phyloP scores from a whole-genome alignment of 495 filamentous ascomycete species.

The Thermothielavioides terrestris region DNA sequence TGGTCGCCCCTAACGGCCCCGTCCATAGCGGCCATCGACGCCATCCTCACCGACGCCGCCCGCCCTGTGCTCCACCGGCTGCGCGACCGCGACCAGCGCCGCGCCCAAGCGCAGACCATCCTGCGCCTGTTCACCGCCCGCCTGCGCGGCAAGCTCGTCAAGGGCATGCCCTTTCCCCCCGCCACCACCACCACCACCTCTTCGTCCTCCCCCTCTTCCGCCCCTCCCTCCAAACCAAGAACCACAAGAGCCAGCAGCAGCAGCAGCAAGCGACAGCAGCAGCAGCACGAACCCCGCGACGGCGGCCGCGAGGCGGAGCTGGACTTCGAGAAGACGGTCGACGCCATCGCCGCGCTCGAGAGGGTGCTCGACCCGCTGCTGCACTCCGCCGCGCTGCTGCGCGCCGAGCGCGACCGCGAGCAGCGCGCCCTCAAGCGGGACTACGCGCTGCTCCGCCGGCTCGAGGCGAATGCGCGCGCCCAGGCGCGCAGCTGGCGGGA shows the following conservation, averaged over 20 bases:
- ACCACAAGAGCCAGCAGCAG: too few species aligned
- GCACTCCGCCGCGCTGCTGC: constrained; percentile 37
- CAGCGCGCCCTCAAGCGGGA: constrained; percentile 31
- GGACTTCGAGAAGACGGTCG: constrained; percentile 36
- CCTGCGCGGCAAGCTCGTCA: constrained; percentile 27
- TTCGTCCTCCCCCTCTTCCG: too few species aligned
- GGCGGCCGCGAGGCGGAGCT: constrained; percentile 31
- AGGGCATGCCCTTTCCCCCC: constrained; percentile 37
- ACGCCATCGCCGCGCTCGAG: constrained; percentile 29
- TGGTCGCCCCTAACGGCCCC: constrained; percentile 34
- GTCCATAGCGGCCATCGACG: constrained; percentile 30
- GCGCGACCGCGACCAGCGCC: constrained; percentile 25
- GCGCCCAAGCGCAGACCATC: constrained; percentile 29
- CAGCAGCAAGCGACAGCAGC: too few species aligned
- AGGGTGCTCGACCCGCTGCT: constrained; percentile 35
- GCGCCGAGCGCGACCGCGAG: constrained; percentile 32
- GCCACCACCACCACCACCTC: background rate
- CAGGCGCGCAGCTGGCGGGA: constrained; percentile 31
- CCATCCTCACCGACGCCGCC: constrained; percentile 30
- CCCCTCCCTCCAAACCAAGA: too few species aligned
- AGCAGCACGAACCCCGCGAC: too few species aligned
- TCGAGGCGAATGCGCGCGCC: constrained; percentile 33
- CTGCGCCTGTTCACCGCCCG: constrained; percentile 27
- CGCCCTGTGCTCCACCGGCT: constrained; percentile 36
- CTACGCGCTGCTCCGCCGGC: constrained; percentile 28